Evolutionary conservation across 2,329 filamentous ascomycete genomes (phyloP).

Genomic region (Neodidymelliopsis sp.): DNA sequence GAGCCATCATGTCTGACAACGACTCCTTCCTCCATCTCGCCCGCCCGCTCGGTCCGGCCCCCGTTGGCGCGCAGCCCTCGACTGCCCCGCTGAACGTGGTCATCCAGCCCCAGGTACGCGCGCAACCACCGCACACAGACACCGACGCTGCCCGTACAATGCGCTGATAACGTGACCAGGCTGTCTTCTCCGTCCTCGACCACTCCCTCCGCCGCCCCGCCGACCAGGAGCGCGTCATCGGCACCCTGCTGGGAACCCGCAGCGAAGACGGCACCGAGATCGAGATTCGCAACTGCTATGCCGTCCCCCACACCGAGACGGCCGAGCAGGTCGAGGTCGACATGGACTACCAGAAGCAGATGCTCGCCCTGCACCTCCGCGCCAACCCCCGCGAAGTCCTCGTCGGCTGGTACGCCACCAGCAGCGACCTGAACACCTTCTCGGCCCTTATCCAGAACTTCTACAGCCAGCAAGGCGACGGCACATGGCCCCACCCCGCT

Average conservation of each 20-base stretch:
- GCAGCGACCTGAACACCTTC: constrained; percentile 96
- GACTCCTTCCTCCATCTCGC: constrained; percentile 95
- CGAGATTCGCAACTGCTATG: constrained; percentile 95
- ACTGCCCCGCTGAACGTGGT: constrained; percentile 92
- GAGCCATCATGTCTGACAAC: constrained; percentile 76
- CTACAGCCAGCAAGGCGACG: constrained; percentile 95
- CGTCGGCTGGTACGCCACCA: constrained; percentile 98
- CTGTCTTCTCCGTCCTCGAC: constrained; percentile 75
- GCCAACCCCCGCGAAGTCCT: constrained; percentile 92
- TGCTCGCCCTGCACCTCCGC: constrained; percentile 93
- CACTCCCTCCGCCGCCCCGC: constrained; percentile 91
- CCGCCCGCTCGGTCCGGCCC: constrained; percentile 84
- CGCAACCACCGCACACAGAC: no score
- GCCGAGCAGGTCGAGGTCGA: constrained; percentile 99
- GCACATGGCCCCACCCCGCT: constrained; percentile 96
- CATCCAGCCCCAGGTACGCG: constrained; percentile 91
- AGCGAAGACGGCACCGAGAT: constrained; percentile 97
- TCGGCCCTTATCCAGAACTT: constrained; percentile 99
- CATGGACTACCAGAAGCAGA: constrained; percentile 99
- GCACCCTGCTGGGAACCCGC: constrained; percentile 89
- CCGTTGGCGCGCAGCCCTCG: constrained; percentile 79
- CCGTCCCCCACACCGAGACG: constrained; percentile 97
- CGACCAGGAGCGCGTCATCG: constrained; percentile 95
- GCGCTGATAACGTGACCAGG: constrained; percentile 49
- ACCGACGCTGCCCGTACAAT: constrained; percentile 1